phyloP scores from a whole-genome alignment of 768 basidiomycete genomes.

The Hydnomerulius pinastri region DNA sequence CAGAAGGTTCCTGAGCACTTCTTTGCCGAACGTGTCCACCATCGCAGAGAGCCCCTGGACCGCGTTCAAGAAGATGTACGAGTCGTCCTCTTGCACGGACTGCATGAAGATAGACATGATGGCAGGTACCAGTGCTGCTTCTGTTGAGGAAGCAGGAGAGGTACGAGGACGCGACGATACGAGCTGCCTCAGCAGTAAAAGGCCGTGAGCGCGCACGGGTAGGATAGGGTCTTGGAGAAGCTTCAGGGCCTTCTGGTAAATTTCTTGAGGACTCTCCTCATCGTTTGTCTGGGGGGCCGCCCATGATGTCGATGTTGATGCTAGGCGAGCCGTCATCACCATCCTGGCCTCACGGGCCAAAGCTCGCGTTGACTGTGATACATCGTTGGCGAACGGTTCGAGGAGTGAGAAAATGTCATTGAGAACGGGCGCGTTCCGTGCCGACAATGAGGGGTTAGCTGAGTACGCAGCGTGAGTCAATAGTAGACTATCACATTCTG shows the following conservation, averaged over 20 bases:
- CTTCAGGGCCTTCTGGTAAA: conserved; percentile 85
- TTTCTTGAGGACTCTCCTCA: conserved; percentile 49
- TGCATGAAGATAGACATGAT: conserved; percentile 88
- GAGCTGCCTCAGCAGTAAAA: conserved; percentile 79
- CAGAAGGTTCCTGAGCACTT: conserved; percentile 69
- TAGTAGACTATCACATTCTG: background rate
- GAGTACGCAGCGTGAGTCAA: background rate
- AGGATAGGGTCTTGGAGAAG: conserved; percentile 89
- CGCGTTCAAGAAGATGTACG: conserved; percentile 92
- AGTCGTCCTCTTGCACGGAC: conserved; percentile 86
- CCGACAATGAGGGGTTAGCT: conserved; percentile 62
- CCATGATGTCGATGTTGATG: conserved; percentile 50
- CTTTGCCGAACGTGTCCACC: conserved; percentile 68
- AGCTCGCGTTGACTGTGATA: conserved; percentile 50
- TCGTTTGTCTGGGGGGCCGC: conserved; percentile 16
- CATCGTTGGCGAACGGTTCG: conserved; percentile 52
- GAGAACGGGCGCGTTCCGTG: conserved; percentile 60
- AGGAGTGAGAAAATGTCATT: conserved; percentile 71
- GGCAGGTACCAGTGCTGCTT: conserved; percentile 72
- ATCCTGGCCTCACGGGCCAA: conserved; percentile 79
- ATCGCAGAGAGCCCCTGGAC: conserved; percentile 88
- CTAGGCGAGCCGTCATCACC: conserved; percentile 80
- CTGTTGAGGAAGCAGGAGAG: conserved; percentile 28
- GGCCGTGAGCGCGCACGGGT: conserved; percentile 92
- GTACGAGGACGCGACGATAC: conserved; percentile 42